Percentiles rank a stretch among this genome's conserved stretches.
These are phyloP conservation scores for Paraphoma chrysanthemicola DNA, from an alignment of 2,329 filamentous ascomycete species.

Conservation along the genomic window DNA sequence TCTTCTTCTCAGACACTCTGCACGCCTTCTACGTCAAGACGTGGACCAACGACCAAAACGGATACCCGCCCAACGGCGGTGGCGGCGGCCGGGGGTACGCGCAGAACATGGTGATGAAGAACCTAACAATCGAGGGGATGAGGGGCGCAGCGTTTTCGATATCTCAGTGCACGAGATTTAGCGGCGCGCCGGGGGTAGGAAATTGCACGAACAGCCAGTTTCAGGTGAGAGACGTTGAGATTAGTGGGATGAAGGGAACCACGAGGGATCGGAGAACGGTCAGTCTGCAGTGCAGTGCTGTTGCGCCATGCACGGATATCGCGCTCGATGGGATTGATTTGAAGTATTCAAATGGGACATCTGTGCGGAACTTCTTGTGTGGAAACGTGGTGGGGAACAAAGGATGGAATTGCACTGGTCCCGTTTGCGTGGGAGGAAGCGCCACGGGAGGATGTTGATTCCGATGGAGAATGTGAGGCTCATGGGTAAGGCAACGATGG, in stretches of 20 bases:
- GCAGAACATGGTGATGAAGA: constrained; percentile 46
- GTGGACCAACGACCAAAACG: constrained; percentile 61
- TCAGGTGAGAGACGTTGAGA: constrained; percentile 45
- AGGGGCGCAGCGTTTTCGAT: constrained; percentile 45
- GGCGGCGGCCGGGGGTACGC: constrained; percentile 61
- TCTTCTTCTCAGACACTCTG: constrained; percentile 55
- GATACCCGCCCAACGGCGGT: constrained; percentile 65
- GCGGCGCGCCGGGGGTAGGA: constrained; percentile 34
- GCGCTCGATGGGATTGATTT: constrained; percentile 20
- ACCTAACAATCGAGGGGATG: constrained; percentile 36
- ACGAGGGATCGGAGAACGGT: constrained; percentile 20
- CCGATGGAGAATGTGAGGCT: background rate
- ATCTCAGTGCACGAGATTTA: constrained; percentile 52
- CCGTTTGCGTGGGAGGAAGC: constrained; percentile 26
- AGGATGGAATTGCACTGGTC: constrained; percentile 29
- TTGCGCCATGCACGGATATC: constrained; percentile 31
- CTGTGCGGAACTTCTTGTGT: constrained; percentile 20
- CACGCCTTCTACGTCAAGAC: constrained; percentile 65
- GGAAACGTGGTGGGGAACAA: constrained; percentile 23
- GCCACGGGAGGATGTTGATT: constrained; percentile 23
- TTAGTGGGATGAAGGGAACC: constrained; percentile 41
- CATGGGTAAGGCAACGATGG: background rate
- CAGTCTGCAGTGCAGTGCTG: constrained; percentile 38
- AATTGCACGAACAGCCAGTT: constrained; percentile 52
- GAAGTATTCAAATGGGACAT: constrained; percentile 21